Evolutionary conservation across 2,329 filamentous ascomycete genomes (phyloP).

Genomic region (Scedosporium aurantiacum): DNA sequence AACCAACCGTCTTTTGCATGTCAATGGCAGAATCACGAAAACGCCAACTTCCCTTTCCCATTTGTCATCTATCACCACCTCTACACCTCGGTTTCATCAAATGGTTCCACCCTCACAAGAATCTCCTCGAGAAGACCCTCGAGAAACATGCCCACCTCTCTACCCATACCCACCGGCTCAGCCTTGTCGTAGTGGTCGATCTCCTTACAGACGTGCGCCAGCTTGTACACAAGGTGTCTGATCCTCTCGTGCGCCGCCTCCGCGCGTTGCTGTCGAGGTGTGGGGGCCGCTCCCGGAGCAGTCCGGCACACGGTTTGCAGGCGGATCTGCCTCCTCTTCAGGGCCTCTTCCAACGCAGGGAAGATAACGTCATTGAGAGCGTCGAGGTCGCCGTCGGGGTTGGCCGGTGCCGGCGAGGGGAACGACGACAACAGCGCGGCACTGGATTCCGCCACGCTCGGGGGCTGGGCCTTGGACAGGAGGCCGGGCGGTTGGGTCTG

Average conservation of each 20-base stretch:
- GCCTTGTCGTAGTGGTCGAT: constrained; percentile 81
- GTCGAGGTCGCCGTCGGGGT: constrained; percentile 61
- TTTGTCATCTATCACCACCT: too few relatives aligned
- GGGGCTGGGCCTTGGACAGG: constrained; percentile 20
- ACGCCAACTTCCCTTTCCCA: too few relatives aligned
- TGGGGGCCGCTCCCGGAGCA: constrained; percentile 27
- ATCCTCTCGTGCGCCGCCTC: constrained; percentile 72
- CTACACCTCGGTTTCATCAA: constrained; percentile 55
- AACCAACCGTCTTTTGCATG: background rate
- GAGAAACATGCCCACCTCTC: constrained; percentile 76
- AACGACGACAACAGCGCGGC: constrained; percentile 34
- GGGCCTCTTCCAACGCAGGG: constrained; percentile 80
- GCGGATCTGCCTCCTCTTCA: constrained; percentile 63
- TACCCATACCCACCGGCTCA: constrained; percentile 86
- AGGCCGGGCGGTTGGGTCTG: constrained; percentile 13
- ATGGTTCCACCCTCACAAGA: constrained; percentile 77
- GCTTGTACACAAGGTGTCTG: constrained; percentile 67
- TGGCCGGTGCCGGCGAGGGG: constrained; percentile 44
- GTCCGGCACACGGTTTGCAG: constrained; percentile 39
- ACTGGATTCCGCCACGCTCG: constrained; percentile 19
- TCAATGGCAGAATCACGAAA: too few relatives aligned
- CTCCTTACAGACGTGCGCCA: constrained; percentile 74
- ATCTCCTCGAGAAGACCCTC: constrained; percentile 88
- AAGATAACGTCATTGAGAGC: constrained; percentile 86
- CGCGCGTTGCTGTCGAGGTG: constrained; percentile 56